These are phyloP conservation scores for Mycena galopus DNA, from an alignment of 768 basidiomycete species.

Conservation along the genomic window DNA sequence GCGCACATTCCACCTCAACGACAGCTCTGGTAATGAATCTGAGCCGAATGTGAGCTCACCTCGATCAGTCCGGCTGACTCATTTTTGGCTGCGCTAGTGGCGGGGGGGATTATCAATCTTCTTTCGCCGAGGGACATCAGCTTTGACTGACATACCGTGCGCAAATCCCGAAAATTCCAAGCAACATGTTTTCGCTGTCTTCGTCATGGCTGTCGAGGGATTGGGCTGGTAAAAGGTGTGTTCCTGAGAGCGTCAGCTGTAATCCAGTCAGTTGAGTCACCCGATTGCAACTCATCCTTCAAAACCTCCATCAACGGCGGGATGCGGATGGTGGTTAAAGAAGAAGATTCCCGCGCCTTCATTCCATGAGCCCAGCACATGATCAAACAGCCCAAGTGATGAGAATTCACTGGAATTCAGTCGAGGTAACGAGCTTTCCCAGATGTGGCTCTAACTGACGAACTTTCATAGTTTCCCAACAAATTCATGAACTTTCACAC, in stretches of 20 bases:
- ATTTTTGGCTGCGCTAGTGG: neutral
- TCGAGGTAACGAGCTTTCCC: too few species aligned
- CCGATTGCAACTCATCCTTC: neutral
- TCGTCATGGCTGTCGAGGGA: neutral
- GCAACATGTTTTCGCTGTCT: neutral
- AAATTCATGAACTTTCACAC: too few species aligned
- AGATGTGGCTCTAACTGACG: too few species aligned
- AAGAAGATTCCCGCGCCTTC: too few species aligned
- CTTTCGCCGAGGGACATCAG: neutral
- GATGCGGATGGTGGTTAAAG: too few species aligned
- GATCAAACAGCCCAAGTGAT: too few species aligned
- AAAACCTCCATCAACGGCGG: too few species aligned
- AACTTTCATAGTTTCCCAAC: too few species aligned
- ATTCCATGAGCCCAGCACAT: too few species aligned
- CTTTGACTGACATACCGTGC: neutral
- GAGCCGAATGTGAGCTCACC: neutral
- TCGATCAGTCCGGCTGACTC: neutral
- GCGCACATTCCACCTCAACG: too few species aligned
- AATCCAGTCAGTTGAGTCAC: neutral
- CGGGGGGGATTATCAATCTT: neutral
- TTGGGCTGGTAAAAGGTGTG: neutral
- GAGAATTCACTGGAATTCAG: too few species aligned
- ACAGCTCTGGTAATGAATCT: neutral
- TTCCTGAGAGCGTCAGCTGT: neutral
- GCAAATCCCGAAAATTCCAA: neutral